phyloP scores from a whole-genome alignment of 2,329 filamentous ascomycete species.

The Colletotrichum viniferum region DNA sequence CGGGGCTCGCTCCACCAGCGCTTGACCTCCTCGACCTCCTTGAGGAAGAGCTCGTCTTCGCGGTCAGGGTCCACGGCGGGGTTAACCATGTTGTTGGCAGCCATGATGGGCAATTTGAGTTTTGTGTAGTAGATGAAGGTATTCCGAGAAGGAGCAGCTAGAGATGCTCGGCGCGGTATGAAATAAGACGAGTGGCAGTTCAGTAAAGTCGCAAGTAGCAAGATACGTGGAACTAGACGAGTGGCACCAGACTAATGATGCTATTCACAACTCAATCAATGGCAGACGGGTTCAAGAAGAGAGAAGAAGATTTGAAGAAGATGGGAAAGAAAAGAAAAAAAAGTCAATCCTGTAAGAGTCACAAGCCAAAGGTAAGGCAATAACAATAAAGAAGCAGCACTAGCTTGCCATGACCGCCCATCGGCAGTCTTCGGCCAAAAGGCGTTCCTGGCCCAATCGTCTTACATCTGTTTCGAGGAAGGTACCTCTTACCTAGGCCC shows the following conservation, averaged over 20 bases:
- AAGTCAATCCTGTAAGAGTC: slow-evolving; percentile 22
- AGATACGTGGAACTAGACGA: neutral
- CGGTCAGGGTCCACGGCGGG: slow-evolving; percentile 57
- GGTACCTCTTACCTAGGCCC: slow-evolving; percentile 19
- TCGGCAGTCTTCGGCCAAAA: slow-evolving; percentile 23
- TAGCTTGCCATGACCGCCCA: slow-evolving; percentile 9
- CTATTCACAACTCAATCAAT: slow-evolving; percentile 15
- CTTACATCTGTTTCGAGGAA: slow-evolving; percentile 21
- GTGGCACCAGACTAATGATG: slow-evolving; percentile 5
- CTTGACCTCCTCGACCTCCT: slow-evolving; percentile 88
- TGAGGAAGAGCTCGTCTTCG: slow-evolving; percentile 72
- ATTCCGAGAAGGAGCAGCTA: neutral
- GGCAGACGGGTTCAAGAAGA: slow-evolving; percentile 1
- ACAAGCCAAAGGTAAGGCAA: slow-evolving; percentile 22
- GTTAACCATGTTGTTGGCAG: slow-evolving; percentile 66
- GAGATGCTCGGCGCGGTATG: neutral
- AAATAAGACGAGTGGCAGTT: neutral
- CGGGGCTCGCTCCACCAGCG: slow-evolving; percentile 92
- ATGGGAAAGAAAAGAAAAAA: slow-evolving; percentile 20
- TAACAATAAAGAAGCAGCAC: slow-evolving; percentile 10
- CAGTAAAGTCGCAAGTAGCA: neutral
- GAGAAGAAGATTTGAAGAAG: neutral
- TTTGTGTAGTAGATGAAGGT: neutral
- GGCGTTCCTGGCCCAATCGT: slow-evolving; percentile 21
- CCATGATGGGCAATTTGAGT: slow-evolving; percentile 48